A percentile compares a stretch with the other conserved stretches of the same genome.
Evolutionary conservation across 805 yeast genomes (phyloP).

Genomic region (Wickerhamiella occidentalis): DNA sequence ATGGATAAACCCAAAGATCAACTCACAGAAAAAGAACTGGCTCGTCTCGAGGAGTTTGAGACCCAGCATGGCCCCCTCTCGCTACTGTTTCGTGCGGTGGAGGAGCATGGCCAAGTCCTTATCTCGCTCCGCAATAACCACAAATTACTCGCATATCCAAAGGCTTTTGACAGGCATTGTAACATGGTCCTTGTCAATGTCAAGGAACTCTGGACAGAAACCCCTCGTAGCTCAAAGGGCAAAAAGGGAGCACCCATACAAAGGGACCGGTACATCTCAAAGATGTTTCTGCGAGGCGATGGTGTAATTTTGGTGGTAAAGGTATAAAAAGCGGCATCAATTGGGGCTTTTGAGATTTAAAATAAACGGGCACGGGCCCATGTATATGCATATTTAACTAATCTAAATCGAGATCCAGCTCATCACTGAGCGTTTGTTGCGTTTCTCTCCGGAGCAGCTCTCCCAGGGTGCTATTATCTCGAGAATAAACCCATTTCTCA

Average conservation of each 20-base stretch:
- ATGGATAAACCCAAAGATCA: conserved; percentile 66
- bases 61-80: conserved; percentile 85
- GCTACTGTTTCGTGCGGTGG: conserved; percentile 70
- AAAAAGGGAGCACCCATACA: conserved; percentile 55
- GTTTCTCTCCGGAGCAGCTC: conserved; percentile 43
- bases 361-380: too few species aligned
- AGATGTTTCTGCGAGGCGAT: conserved; percentile 90
- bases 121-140: conserved; percentile 89
- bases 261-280: conserved; percentile 70
- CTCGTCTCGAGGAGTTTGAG: conserved; percentile 78
- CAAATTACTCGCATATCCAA: conserved; percentile 76
- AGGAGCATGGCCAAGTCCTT: conserved; percentile 61
- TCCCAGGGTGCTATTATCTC: conserved; percentile 46
- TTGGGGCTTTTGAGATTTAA: too few species aligned
- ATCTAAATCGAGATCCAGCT: conserved; percentile 18
- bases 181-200: conserved; percentile 88
- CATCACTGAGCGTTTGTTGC: conserved; percentile 13
- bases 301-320: conserved; percentile 69
- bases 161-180: conserved; percentile 93
- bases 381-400: conserved; percentile 4
- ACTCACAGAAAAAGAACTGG: conserved; percentile 65
- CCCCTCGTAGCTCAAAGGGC: conserved; percentile 49
- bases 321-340: too few species aligned
- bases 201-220: conserved; percentile 70
- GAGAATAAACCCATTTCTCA: conserved; percentile 65